Evolutionary conservation across 2,329 filamentous ascomycete genomes (phyloP), one percentile per base, ranked within the genome.

Genomic region (Calonectria fujianensis): DNA sequence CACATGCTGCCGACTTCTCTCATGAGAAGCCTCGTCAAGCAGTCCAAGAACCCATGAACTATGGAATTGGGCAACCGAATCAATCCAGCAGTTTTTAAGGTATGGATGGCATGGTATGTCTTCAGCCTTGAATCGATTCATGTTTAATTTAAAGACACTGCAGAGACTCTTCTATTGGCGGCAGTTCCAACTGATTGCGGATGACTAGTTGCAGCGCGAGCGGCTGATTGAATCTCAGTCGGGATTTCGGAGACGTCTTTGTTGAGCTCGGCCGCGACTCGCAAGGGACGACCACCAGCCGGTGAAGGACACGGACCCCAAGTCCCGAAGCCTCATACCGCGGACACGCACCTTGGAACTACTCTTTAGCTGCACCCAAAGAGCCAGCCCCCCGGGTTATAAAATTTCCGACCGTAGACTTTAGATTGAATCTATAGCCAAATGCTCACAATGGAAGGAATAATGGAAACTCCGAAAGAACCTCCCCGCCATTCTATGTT

Each of bases 401-500:
- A 9, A 51, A 51, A 51, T 24, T 51, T 51, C 48, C 48, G n/a
- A 51, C 6, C 4, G 10, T 14, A 3, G n/a, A 14, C 10, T 51
- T 51, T 51, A 29, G 20, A 50, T 27, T 51, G 18, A 27, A n/a
- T 27, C 27, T 51, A 14, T 13, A 13, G 48, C 10, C 4, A 24
- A 2, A 24, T 24, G n/a, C 48, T 13, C 9, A n/a, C 48, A 20
- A 51, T 14, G 48, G 48, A 51, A 51, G 48, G 48, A 9, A 51
- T 51, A 51, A 27, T 14, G n/a, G 48, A 51, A 51, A 51, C n/a
- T n/a, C 48, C 48, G 9, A 51, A 27, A 51, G 48, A 51, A 51
- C 9, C 48, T 27, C n/a, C 8, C 48, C 11, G 18, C 10, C 45
- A 50, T 50, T 24, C 45, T n/a, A n/a, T n/a, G 9, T 51, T 51